A percentile compares a stretch with the other conserved stretches of the same genome.
Evolutionary conservation across 192 early-diverging fungal species (phyloP).

Genomic region (Backusella australiensis): DNA sequence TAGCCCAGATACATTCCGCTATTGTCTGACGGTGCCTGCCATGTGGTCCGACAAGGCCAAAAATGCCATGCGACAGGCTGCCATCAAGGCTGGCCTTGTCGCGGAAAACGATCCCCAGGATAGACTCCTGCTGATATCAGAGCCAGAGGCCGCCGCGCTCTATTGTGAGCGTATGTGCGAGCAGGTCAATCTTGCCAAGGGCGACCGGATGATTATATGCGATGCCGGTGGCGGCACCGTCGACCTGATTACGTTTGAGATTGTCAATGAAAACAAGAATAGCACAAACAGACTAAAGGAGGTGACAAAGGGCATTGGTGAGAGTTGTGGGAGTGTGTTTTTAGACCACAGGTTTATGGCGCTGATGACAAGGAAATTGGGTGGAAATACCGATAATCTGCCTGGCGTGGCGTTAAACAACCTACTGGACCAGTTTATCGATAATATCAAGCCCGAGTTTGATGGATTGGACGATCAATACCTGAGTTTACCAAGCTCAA

Average conservation of each 20-base stretch:
- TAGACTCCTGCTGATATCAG: constrained; percentile 41
- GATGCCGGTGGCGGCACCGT: constrained; percentile 55
- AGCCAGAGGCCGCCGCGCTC: constrained; percentile 46
- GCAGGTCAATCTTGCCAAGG: constrained; percentile 35
- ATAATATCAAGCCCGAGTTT: constrained; percentile 47
- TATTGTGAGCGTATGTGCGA: constrained; percentile 49
- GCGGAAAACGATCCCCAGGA: constrained; percentile 35
- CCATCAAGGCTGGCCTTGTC: constrained; percentile 38
- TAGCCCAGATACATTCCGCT: constrained; percentile 37
- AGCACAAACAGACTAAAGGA: constrained; percentile 37
- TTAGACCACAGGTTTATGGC: constrained; percentile 41
- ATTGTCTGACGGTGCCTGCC: constrained; percentile 52
- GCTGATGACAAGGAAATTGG: constrained; percentile 39
- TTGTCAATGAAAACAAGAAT: constrained; percentile 21
- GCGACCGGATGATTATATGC: constrained; percentile 47
- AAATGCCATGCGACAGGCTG: constrained; percentile 41
- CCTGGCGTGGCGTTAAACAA: not conserved
- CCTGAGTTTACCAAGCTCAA: constrained; percentile 39
- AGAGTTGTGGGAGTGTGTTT: constrained; percentile 46
- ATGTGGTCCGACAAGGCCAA: constrained; percentile 53
- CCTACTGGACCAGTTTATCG: constrained; percentile 44
- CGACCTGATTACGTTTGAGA: constrained; percentile 52
- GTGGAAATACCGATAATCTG: constrained; percentile 20
- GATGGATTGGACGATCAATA: constrained; percentile 48
- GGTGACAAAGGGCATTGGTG: constrained; percentile 45